These are phyloP conservation scores for Phytophthora podocarpi DNA, from an alignment of 352 stramenopile genomes.

Conservation along the genomic window DNA sequence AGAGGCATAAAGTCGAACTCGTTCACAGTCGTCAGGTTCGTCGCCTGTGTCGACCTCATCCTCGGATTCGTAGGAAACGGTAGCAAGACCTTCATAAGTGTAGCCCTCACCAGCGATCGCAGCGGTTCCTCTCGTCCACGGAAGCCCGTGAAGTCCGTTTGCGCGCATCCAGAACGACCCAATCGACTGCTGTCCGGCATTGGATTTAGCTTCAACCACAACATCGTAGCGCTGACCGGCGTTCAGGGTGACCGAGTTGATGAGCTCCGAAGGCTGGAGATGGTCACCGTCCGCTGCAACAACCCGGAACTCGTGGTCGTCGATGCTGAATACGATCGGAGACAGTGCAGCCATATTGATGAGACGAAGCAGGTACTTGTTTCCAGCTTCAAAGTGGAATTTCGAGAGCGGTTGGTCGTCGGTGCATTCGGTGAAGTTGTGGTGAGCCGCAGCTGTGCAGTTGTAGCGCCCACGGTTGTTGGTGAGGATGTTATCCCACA, in stretches of 20 bases:
- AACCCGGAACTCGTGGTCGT: conserved; percentile 42
- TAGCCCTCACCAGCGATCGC: conserved; percentile 22
- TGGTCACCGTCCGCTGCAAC: conserved; percentile 37
- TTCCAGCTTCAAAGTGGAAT: conserved; percentile 34
- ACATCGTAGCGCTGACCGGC: conserved; percentile 42
- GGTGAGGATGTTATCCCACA: conserved; percentile 45
- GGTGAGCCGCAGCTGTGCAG: conserved; percentile 26
- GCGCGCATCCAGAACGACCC: conserved; percentile 40
- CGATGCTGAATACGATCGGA: conserved; percentile 44
- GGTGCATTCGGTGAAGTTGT: conserved; percentile 23
- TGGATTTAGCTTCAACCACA: conserved; percentile 36
- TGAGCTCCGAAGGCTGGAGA: conserved; percentile 31
- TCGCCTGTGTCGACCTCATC: conserved; percentile 5
- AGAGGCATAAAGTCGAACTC: conserved; percentile 32
- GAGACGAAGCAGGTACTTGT: conserved; percentile 42
- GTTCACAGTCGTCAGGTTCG: conserved; percentile 12
- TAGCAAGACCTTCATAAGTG: conserved; percentile 31
- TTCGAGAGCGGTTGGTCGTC: conserved; percentile 21
- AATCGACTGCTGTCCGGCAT: not conserved
- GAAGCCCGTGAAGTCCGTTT: conserved; percentile 26
- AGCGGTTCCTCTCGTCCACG: conserved; percentile 31
- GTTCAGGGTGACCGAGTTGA: conserved; percentile 39
- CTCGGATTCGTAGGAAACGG: conserved; percentile 16
- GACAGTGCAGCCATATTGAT: conserved; percentile 48
- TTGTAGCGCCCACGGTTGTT: conserved; percentile 49